Percentiles rank a stretch among this genome's conserved stretches.
Evolutionary conservation across 306 rosid genomes (phyloP).

Genomic region (Adenanthera pavonina): DNA sequence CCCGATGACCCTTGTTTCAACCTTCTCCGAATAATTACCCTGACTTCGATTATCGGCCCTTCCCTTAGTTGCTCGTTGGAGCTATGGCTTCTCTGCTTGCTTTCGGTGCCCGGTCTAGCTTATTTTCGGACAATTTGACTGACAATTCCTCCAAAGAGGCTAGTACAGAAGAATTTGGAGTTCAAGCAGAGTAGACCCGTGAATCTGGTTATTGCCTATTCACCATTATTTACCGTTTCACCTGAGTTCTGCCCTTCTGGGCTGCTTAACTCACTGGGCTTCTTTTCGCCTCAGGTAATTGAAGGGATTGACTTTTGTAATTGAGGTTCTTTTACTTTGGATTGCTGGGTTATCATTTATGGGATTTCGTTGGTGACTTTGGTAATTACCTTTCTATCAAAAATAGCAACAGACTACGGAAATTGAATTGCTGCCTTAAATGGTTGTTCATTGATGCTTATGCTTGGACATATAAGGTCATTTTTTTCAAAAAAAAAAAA

Average conservation of each 20-base stretch:
- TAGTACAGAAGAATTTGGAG: conserved; percentile 52
- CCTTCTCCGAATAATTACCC: conserved; percentile 59
- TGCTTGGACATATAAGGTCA: neutral
- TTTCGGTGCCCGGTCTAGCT: conserved; percentile 28
- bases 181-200: conserved; percentile 83
- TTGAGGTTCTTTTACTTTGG: neutral
- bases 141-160: conserved; percentile 39
- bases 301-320: neutral
- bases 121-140: conserved; percentile 9
- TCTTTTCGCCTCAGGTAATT: conserved; percentile 87
- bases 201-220: conserved; percentile 76
- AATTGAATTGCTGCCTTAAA: neutral
- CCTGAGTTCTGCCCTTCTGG: conserved; percentile 93
- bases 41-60: conserved; percentile 68
- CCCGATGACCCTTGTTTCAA: conserved; percentile 95
- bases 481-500: neutral
- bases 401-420: neutral
- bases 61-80: conserved; percentile 95
- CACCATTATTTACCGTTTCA: conserved; percentile 77
- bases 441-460: neutral
- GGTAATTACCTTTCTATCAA: neutral
- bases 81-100: conserved; percentile 94
- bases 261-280: conserved; percentile 83
- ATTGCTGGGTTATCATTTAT: neutral
- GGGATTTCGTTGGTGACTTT: neutral